These are phyloP conservation scores for Alternaria burnsii DNA, from an alignment of 2,329 filamentous ascomycete genomes.

Conservation along the genomic window DNA sequence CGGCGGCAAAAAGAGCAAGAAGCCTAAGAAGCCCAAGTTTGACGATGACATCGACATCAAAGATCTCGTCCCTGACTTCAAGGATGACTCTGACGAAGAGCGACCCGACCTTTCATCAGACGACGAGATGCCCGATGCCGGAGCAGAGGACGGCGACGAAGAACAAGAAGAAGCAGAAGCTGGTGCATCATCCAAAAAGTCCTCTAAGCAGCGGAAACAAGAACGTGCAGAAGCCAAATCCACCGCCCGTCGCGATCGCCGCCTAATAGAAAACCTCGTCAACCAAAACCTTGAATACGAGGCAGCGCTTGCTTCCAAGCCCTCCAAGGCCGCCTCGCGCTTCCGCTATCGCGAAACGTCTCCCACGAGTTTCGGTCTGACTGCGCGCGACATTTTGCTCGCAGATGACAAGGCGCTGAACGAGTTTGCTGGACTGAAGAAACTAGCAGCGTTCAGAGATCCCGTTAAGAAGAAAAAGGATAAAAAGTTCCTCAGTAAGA, in stretches of 20 bases:
- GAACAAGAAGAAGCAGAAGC: conserved; percentile 3
- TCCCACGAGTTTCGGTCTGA: conserved; percentile 88
- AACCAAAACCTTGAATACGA: conserved; percentile 82
- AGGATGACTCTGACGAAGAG: conserved; percentile 73
- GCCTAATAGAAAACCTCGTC: conserved; percentile 85
- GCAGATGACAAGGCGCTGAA: conserved; percentile 87
- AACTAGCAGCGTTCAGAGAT: conserved; percentile 89
- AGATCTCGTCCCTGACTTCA: conserved; percentile 87
- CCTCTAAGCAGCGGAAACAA: conserved; percentile 57
- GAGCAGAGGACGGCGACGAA: conserved; percentile 51
- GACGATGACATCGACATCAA: conserved; percentile 98
- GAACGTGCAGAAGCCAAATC: conserved; percentile 68
- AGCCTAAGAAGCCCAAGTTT: conserved; percentile 85
- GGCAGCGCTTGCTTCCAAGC: conserved; percentile 63
- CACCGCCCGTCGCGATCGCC: conserved; percentile 79
- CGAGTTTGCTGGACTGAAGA: conserved; percentile 91
- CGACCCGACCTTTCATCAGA: conserved; percentile 74
- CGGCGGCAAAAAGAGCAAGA: conserved; percentile 54
- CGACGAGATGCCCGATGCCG: conserved; percentile 54
- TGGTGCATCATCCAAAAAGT: conserved; percentile 44
- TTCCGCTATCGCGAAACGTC: conserved; percentile 97
- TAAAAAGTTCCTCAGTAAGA: conserved; percentile 89
- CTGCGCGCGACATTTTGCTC: conserved; percentile 88
- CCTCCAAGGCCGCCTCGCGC: conserved; percentile 56
- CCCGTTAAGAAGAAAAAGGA: conserved; percentile 88